Conservation (phyloP, 2,329 filamentous ascomycete species). For the Westerdykella aurantiaca region DNA sequence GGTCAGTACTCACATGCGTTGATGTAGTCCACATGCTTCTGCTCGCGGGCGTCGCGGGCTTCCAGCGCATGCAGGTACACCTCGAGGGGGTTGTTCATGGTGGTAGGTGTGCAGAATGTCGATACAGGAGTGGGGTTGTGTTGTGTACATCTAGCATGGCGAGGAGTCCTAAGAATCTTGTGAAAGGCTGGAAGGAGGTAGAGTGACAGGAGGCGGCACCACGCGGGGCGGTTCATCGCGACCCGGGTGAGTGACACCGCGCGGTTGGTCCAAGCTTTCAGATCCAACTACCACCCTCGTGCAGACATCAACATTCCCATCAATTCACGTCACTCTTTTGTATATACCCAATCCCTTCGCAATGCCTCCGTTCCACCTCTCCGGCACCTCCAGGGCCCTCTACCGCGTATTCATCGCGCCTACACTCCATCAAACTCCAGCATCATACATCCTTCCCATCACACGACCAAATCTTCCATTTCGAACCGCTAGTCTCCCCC, state of each 20-base stretch:
- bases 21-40: constrained; percentile 62
- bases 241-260: constrained; percentile 14
- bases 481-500: constrained; percentile 11
- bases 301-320: not conserved
- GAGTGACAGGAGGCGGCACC: no score
- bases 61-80: constrained; percentile 73
- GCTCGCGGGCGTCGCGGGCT: constrained; percentile 64
- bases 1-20: constrained; percentile 60
- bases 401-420: constrained; percentile 43
- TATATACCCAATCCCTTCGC: not conserved
- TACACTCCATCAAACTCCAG: constrained; percentile 14
- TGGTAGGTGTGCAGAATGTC: constrained; percentile 11
- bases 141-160: no score
- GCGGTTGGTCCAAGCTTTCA: constrained; percentile 5
- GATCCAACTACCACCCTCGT: not conserved
- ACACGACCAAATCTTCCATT: constrained; percentile 1
- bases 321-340: constrained; percentile 1
- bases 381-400: constrained; percentile 37
- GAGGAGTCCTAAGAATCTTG: not conserved
- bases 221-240: constrained; percentile 4
- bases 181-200: constrained; percentile 5
- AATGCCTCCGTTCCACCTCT: constrained; percentile 30
- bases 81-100: constrained; percentile 68
- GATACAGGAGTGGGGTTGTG: no score
- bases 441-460: constrained; percentile 24